These are phyloP conservation scores for Saccharomycopsis schoenii DNA, from an alignment of 805 yeast genomes.

Conservation along the genomic window DNA sequence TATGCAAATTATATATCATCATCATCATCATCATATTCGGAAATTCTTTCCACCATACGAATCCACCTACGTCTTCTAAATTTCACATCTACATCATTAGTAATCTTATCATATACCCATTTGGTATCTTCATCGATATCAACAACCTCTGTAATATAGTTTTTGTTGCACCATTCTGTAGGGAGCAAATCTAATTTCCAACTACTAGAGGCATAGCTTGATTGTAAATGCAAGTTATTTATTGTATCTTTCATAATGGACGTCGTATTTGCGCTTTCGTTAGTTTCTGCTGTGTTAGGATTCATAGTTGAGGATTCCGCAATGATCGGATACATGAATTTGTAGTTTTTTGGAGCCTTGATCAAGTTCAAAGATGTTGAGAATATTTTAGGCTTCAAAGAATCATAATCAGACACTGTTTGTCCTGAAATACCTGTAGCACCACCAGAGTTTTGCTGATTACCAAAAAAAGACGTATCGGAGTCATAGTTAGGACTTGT, in stretches of 20 bases:
- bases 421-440: not conserved
- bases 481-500: not conserved
- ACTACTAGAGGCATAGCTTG: constrained; percentile 21
- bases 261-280: not conserved
- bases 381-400: constrained; percentile 9
- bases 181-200: constrained; percentile 68
- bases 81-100: constrained; percentile 21
- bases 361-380: constrained; percentile 12
- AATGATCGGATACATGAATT: constrained; percentile 19
- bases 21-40: constrained; percentile 11
- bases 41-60: constrained; percentile 23
- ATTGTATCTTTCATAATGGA: not conserved
- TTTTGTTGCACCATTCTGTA: constrained; percentile 47
- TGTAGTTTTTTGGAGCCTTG: constrained; percentile 19
- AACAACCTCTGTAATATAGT: constrained; percentile 41
- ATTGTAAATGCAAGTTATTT: constrained; percentile 15
- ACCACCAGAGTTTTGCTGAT: not conserved
- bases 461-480: not conserved
- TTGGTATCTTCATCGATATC: constrained; percentile 64
- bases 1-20: not conserved
- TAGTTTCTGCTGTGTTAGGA: not conserved
- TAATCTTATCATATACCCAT: constrained; percentile 71
- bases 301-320: not conserved
- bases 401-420: not conserved
- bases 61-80: constrained; percentile 65